Evolutionary conservation across 1,139 yeast species (phyloP).

Genomic region (Meyerozyma athensensis): DNA sequence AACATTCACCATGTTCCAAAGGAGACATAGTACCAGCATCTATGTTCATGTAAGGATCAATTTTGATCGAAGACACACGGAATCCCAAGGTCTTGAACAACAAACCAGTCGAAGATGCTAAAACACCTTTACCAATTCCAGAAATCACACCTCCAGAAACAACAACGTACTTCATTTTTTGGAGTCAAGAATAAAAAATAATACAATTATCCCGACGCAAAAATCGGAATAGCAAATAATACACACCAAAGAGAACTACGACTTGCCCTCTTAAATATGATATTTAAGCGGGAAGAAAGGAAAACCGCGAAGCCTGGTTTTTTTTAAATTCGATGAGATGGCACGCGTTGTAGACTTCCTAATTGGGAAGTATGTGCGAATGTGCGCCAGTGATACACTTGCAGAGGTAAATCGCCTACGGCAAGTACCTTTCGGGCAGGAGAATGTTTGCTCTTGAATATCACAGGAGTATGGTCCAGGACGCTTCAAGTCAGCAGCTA

Average conservation of each 20-base stretch:
- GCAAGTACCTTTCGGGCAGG: not conserved
- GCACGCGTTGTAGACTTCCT: constrained; percentile 21
- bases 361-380: constrained; percentile 14
- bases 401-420: not conserved
- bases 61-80: constrained; percentile 94
- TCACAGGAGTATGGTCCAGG: not conserved
- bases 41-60: constrained; percentile 97
- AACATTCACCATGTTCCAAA: constrained; percentile 97
- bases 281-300: constrained; percentile 49
- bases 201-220: not conserved
- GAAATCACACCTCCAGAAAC: constrained; percentile 99
- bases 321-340: constrained; percentile 13
- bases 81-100: constrained; percentile 88
- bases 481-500: constrained; percentile 3
- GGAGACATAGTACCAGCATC: constrained; percentile 99
- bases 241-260: constrained; percentile 10
- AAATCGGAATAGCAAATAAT: constrained; percentile 3
- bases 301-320: constrained; percentile 12
- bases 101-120: constrained; percentile 95
- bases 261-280: constrained; percentile 43
- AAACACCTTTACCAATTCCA: constrained; percentile 98
- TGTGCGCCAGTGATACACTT: constrained; percentile 3
- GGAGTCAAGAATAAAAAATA: not conserved
- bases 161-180: constrained; percentile 86
- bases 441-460: not conserved